A percentile compares a stretch with the other conserved stretches of the same genome.
phyloP scores from a whole-genome alignment of 345 rosid species.

The Cardiospermum halicacabum region DNA sequence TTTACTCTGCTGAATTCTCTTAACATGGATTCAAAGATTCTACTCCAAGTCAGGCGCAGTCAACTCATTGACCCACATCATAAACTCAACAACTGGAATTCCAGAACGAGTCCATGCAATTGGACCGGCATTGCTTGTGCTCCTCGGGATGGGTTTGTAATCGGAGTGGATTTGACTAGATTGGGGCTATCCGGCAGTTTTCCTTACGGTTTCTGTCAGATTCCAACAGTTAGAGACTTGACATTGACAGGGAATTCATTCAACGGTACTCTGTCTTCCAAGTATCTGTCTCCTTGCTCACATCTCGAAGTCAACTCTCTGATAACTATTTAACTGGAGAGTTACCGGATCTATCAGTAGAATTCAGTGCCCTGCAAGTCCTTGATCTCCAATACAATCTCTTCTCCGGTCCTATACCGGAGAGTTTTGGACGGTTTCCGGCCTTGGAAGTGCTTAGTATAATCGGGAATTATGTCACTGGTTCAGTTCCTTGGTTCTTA shows the following conservation, averaged over 20 bases:
- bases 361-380: conserved; percentile 24
- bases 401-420: conserved; percentile 54
- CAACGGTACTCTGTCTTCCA: conserved; percentile 37
- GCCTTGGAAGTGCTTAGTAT: conserved; percentile 34
- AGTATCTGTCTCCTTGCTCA: conserved; percentile 45
- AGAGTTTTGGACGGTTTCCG: conserved; percentile 38
- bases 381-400: conserved; percentile 43
- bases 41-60: conserved; percentile 40
- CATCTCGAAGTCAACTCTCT: conserved; percentile 30
- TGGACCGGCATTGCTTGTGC: conserved; percentile 70
- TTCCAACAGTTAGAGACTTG: conserved; percentile 49
- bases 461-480: conserved; percentile 31
- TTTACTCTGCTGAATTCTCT: conserved; percentile 22
- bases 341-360: conserved; percentile 47
- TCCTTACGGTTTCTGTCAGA: conserved; percentile 56
- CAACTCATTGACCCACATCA: conserved; percentile 40
- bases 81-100: conserved; percentile 47
- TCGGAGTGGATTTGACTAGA: conserved; percentile 43
- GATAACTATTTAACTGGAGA: conserved; percentile 42
- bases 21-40: conserved; percentile 41
- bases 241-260: conserved; percentile 33
- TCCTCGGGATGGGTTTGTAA: conserved; percentile 25
- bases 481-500: conserved; percentile 45
- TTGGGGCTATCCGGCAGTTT: conserved; percentile 43
- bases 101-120: conserved; percentile 39